Evolutionary conservation across 192 early-diverging fungal species (phyloP).

Genomic region (Coemansia sp.): DNA sequence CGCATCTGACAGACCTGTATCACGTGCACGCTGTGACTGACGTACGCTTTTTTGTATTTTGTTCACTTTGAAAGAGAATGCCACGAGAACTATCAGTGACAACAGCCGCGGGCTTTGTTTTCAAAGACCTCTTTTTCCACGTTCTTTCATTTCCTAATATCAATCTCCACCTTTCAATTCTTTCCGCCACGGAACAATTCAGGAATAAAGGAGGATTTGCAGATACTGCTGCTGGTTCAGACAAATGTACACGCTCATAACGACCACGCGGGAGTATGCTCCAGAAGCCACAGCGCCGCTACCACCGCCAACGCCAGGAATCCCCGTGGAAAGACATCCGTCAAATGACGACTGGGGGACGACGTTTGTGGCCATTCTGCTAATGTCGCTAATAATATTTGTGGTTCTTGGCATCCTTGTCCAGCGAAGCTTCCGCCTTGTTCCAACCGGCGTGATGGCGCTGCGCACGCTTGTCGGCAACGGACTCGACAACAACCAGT

Average conservation of each 20-base stretch:
- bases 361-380: constrained; percentile 38
- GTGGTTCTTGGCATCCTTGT: constrained; percentile 33
- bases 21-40: background rate
- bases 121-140: background rate
- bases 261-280: background rate
- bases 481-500: background rate
- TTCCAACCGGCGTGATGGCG: constrained; percentile 51
- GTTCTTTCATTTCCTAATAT: constrained; percentile 1
- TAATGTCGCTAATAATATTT: constrained; percentile 48
- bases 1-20: background rate
- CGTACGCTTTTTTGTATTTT: background rate
- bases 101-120: too few relatives aligned
- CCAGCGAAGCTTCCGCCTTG: constrained; percentile 45
- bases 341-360: constrained; percentile 54
- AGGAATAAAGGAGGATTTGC: background rate
- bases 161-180: background rate
- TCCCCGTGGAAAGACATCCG: constrained; percentile 44
- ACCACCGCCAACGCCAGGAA: constrained; percentile 16
- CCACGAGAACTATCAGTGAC: too few relatives aligned
- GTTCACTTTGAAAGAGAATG: background rate
- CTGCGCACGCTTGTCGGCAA: constrained; percentile 33
- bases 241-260: background rate
- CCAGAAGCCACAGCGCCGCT: constrained; percentile 10
- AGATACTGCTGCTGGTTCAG: background rate
- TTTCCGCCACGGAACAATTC: background rate